A percentile compares a stretch with the other conserved stretches of the same genome.
These are phyloP conservation scores for Neophaeococcomyces aloes DNA, from an alignment of 2,329 filamentous ascomycete genomes.

Conservation along the genomic window DNA sequence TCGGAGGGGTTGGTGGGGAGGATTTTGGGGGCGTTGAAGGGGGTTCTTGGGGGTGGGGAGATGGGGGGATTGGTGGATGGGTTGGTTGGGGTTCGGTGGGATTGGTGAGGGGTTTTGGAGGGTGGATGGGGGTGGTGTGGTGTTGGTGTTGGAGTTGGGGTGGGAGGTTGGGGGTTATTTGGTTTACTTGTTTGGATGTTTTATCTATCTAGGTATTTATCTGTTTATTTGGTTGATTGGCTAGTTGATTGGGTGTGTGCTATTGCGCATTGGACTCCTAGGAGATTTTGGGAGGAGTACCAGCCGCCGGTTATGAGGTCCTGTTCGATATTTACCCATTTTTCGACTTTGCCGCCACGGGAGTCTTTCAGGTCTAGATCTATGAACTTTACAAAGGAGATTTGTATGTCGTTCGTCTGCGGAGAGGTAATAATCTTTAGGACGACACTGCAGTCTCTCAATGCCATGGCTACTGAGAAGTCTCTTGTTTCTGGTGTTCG, in stretches of 20 bases:
- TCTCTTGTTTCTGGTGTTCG: conserved; percentile 25
- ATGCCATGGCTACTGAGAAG: conserved; percentile 64
- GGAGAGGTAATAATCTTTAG: conserved; percentile 34
- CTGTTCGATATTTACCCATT: conserved; percentile 57
- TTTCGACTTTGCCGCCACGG: conserved; percentile 50
- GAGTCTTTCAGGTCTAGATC: conserved; percentile 70
- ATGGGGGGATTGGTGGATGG: conserved; percentile 42
- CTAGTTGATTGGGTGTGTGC: too few relatives aligned
- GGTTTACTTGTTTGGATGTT: too few relatives aligned
- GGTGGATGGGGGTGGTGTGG: too few relatives aligned
- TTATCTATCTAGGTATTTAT: too few relatives aligned
- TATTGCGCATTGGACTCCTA: conserved; percentile 12
- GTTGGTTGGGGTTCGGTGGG: conserved; percentile 38
- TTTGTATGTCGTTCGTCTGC: conserved; percentile 24
- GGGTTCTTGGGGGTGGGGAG: conserved; percentile 49
- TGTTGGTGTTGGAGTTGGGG: too few relatives aligned
- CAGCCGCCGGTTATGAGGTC: conserved; percentile 57
- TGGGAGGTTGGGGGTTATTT: too few relatives aligned
- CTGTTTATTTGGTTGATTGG: too few relatives aligned
- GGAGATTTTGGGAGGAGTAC: conserved; percentile 42
- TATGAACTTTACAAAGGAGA: conserved; percentile 46
- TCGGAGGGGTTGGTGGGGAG: conserved; percentile 45
- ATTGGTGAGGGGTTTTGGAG: conserved; percentile 16
- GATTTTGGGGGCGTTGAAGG: too few relatives aligned
- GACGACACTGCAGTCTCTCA: conserved; percentile 69